These are phyloP conservation scores for Begonia peltatifolia DNA, from an alignment of 306 rosid species.

Conservation along the genomic window DNA sequence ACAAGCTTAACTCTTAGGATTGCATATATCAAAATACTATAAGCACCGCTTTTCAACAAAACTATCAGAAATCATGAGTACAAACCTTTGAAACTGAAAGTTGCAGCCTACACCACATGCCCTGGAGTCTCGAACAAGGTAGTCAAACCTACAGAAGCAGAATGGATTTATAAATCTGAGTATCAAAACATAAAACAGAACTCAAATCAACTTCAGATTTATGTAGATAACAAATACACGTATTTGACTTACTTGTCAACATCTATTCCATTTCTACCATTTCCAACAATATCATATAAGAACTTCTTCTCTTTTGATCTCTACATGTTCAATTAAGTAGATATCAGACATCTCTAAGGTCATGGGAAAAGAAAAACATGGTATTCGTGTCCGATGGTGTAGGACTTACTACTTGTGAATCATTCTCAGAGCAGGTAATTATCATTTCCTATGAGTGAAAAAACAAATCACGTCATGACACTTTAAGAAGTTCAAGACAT, in stretches of 20 bases:
- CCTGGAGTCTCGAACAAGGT: slow-evolving; percentile 74
- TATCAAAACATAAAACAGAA: slow-evolving; percentile 4
- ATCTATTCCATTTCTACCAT: slow-evolving; percentile 95
- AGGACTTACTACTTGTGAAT: slow-evolving; percentile 37
- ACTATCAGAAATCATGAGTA: neutral
- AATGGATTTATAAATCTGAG: too few relatives aligned
- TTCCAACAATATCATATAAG: slow-evolving; percentile 91
- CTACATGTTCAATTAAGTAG: slow-evolving; percentile 12
- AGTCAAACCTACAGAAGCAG: slow-evolving; percentile 58
- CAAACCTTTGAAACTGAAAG: slow-evolving; percentile 72
- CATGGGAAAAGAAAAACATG: neutral
- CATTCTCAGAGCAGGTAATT: slow-evolving; percentile 57
- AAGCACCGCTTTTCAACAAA: neutral
- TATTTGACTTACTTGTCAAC: slow-evolving; percentile 62
- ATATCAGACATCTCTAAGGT: neutral
- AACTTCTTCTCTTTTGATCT: slow-evolving; percentile 62
- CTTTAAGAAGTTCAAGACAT: too few relatives aligned
- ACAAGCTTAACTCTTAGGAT: too few relatives aligned
- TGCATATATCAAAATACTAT: too few relatives aligned
- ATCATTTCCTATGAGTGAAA: slow-evolving; percentile 60
- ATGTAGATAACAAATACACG: slow-evolving; percentile 3
- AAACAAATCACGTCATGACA: too few relatives aligned
- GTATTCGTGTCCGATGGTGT: too few relatives aligned
- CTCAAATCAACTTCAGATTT: neutral
- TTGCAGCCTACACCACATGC: slow-evolving; percentile 87